Evolutionary conservation across 345 rosid genomes (phyloP).

Genomic region (Reutealis trisperma): DNA sequence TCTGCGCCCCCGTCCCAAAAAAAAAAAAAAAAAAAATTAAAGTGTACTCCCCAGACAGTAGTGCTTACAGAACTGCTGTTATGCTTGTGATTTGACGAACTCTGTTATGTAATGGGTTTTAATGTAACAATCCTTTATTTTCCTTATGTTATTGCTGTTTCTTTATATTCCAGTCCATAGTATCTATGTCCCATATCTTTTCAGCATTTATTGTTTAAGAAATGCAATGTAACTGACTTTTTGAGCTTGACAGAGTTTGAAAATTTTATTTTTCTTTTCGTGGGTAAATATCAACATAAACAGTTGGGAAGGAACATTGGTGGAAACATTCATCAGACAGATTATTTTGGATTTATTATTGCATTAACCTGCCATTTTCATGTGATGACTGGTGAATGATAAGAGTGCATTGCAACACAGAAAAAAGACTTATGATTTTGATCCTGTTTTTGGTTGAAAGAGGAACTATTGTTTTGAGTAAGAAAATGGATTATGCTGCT

Average conservation of each 20-base stretch:
- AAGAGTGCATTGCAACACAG: background rate
- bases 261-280: background rate
- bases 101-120: too few relatives aligned
- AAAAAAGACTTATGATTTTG: background rate
- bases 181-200: background rate
- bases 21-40: too few relatives aligned
- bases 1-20: too few relatives aligned
- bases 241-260: background rate
- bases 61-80: too few relatives aligned
- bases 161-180: background rate
- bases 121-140: too few relatives aligned
- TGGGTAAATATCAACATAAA: background rate
- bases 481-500: background rate
- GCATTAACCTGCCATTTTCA: background rate
- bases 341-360: background rate
- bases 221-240: background rate
- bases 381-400: background rate
- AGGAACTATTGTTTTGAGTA: background rate
- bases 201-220: background rate
- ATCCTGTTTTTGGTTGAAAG: background rate
- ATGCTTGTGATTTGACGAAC: too few relatives aligned
- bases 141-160: too few relatives aligned
- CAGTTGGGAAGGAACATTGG: background rate
- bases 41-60: too few relatives aligned
- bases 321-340: background rate